Evolutionary conservation across 805 yeast species (phyloP).

Genomic region (Pichia thaimueangensis): DNA sequence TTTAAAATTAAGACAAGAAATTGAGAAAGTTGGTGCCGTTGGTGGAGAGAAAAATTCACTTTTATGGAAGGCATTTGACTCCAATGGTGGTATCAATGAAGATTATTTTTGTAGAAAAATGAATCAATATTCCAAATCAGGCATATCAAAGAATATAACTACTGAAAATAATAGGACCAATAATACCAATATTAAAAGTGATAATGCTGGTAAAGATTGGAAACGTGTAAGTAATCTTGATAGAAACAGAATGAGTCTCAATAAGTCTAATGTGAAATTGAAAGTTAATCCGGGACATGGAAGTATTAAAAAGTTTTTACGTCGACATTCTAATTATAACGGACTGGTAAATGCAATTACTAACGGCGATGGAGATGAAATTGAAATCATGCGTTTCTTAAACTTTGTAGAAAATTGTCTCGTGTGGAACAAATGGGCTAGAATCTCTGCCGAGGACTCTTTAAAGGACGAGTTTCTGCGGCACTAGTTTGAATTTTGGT

Average conservation of each 20-base stretch:
- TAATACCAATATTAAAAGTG: too few relatives aligned
- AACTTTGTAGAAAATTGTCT: slow-evolving; percentile 27
- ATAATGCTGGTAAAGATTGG: too few relatives aligned
- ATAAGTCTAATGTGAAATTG: too few relatives aligned
- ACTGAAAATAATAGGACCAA: not conserved
- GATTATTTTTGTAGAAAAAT: slow-evolving; percentile 16
- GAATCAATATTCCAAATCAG: slow-evolving; percentile 5
- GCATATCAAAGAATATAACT: too few relatives aligned
- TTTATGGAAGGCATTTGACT: slow-evolving; percentile 33
- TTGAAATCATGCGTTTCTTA: slow-evolving; percentile 16
- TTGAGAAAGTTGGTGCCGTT: slow-evolving; percentile 33
- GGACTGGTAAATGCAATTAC: slow-evolving; percentile 9
- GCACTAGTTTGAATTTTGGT: too few relatives aligned
- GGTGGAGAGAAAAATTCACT: slow-evolving; percentile 25
- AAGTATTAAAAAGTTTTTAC: slow-evolving; percentile 15
- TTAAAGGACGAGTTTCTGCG: slow-evolving; percentile 2
- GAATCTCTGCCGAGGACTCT: slow-evolving; percentile 16
- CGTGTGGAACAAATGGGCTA: slow-evolving; percentile 31
- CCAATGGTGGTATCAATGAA: slow-evolving; percentile 23
- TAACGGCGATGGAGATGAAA: not conserved
- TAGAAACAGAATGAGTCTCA: too few relatives aligned
- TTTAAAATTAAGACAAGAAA: slow-evolving; percentile 32
- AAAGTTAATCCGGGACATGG: slow-evolving; percentile 19
- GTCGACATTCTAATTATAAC: slow-evolving; percentile 8
- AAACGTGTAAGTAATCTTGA: too few relatives aligned